Evolutionary conservation across 768 basidiomycete species (phyloP).

Genomic region (Hygrophoropsis aurantiaca): DNA sequence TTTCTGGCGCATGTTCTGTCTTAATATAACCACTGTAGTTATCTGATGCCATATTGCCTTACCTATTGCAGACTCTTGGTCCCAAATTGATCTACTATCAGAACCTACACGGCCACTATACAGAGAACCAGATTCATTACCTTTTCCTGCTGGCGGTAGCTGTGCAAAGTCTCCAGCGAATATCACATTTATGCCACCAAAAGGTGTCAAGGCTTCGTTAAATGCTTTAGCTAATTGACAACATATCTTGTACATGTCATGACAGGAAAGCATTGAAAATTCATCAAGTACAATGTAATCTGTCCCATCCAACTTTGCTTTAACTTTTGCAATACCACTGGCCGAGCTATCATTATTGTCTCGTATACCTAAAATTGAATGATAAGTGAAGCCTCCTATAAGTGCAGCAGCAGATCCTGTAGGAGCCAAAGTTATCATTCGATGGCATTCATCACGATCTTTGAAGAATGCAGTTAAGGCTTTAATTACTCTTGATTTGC

Average conservation of each 20-base stretch:
- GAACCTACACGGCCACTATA: too few relatives aligned
- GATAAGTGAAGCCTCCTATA: slow-evolving; percentile 40
- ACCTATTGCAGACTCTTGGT: too few relatives aligned
- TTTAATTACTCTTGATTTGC: slow-evolving; percentile 40
- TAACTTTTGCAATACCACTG: too few relatives aligned
- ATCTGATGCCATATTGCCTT: too few relatives aligned
- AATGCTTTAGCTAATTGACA: slow-evolving; percentile 17
- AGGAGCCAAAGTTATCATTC: slow-evolving; percentile 31
- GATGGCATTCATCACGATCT: slow-evolving; percentile 9
- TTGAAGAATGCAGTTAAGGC: slow-evolving; percentile 34
- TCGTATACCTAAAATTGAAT: slow-evolving; percentile 37
- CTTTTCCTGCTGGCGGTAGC: too few relatives aligned
- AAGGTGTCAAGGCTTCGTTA: slow-evolving; percentile 17
- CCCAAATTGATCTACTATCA: too few relatives aligned
- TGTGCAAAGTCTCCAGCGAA: too few relatives aligned
- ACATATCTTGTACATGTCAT: slow-evolving; percentile 31
- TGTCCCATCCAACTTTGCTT: slow-evolving; percentile 25
- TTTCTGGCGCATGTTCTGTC: too few relatives aligned
- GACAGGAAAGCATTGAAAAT: slow-evolving; percentile 40
- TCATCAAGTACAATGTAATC: slow-evolving; percentile 45
- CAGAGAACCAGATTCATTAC: too few relatives aligned
- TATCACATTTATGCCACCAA: slow-evolving; percentile 42
- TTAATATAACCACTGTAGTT: too few relatives aligned
- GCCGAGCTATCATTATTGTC: too few relatives aligned
- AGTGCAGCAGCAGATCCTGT: slow-evolving; percentile 41